Evolutionary conservation across 2,329 filamentous ascomycete genomes (phyloP), one percentile per base, ranked within the genome.

Genomic region (Mariannaea elegans): DNA sequence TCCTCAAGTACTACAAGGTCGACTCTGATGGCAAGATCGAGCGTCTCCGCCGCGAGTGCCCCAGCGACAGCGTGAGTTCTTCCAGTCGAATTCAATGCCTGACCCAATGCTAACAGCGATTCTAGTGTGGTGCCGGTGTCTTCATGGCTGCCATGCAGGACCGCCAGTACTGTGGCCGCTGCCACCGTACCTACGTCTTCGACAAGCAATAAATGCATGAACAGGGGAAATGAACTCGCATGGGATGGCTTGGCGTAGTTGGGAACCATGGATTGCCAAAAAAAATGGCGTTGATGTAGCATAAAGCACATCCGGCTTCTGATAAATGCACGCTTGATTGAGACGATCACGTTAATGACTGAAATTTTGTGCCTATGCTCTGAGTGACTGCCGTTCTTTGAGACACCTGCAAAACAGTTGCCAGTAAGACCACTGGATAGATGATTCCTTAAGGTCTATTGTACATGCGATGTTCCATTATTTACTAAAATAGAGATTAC

Each of bases 1-100:
- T 99, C 75, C 94, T 99, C 83, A 99, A 99, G 91, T 99, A 99
- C 92, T 99, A 99, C 92, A 99, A 99, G 92, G 95, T 99, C 76
- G 95, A 98, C 83, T 93, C 92, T 76, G 95, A 99, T 78, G 95
- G 96, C 84, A 98, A 98, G 91, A 98, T 99, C 77, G 95, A 99
- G 91, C 95, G 95, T 79, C 90, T 99, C 73, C 90, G 96, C 80
- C 90, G 95, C 83, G 96, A 99, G 89, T 99, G 95, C 87, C 95
- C 96, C 72, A 84, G 87, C 79, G 90, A 94, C 74, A 92, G 90
- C 78, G 92, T 95, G 82, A 84, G 91, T 84, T 72, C 56, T 36
- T 29, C n/a, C 2, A 39, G 31, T 21, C 13, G 4, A 24, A 1
- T 6, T 18, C 4, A 9, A 4, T 18, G 1, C 0, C 4, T 68